phyloP scores from a whole-genome alignment of 768 basidiomycete genomes.

The Russula abietina region DNA sequence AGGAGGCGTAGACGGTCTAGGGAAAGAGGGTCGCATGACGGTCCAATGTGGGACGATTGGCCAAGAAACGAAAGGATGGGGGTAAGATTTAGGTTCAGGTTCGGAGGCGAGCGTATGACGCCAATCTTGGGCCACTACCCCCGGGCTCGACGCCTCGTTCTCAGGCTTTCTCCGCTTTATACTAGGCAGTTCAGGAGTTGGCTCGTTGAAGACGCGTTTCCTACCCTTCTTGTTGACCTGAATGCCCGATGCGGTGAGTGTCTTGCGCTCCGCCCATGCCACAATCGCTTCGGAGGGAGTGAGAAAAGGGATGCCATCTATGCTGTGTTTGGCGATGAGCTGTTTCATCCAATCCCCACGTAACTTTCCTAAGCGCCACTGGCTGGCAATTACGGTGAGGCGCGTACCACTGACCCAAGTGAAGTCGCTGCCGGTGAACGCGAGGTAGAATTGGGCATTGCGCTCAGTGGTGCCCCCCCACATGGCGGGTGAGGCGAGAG shows the following conservation, averaged over 20 bases:
- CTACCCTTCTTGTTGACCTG: constrained; percentile 1
- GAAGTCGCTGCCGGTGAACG: constrained; percentile 11
- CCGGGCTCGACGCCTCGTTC: background rate
- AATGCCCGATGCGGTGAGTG: constrained; percentile 5
- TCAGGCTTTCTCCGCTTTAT: constrained; percentile 1
- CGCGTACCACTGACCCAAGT: constrained; percentile 9
- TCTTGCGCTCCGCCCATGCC: constrained; percentile 7
- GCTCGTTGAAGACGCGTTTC: constrained; percentile 6
- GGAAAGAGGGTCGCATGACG: background rate
- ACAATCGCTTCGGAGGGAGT: background rate
- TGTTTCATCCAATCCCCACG: constrained; percentile 9
- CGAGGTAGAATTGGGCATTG: constrained; percentile 8
- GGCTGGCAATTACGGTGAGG: background rate
- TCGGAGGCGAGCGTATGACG: background rate
- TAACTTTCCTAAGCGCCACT: constrained; percentile 6
- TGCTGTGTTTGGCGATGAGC: constrained; percentile 7
- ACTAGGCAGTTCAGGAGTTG: constrained; percentile 1
- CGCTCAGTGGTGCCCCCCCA: constrained; percentile 10
- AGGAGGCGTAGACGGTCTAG: background rate
- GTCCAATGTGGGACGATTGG: background rate
- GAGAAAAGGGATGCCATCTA: constrained; percentile 8
- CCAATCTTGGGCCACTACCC: background rate
- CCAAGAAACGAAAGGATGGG: background rate
- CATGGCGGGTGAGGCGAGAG: constrained; percentile 6
- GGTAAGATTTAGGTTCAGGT: background rate